A percentile compares a stretch with the other conserved stretches of the same genome.
These are phyloP conservation scores for Diaporthe sp. DNA, from an alignment of 2,329 filamentous ascomycete species.

Conservation along the genomic window DNA sequence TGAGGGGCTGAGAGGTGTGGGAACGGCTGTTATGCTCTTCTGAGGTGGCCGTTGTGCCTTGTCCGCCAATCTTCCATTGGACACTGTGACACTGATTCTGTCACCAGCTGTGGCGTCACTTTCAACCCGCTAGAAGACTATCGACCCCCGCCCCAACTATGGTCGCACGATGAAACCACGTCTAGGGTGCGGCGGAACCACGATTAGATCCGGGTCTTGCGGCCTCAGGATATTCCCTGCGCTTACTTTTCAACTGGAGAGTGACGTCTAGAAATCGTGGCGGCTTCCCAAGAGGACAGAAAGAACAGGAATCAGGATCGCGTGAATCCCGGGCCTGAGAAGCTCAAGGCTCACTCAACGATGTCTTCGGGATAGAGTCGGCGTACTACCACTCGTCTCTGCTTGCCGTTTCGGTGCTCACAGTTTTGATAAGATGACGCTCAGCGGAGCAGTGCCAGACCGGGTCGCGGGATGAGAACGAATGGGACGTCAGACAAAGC, in stretches of 20 bases:
- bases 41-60: neutral
- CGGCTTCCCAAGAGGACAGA: too few species aligned
- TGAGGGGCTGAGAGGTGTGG: slow-evolving; percentile 52
- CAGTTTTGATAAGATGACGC: neutral
- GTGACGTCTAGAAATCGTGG: neutral
- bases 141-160: neutral
- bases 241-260: neutral
- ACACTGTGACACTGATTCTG: neutral
- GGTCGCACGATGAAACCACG: neutral
- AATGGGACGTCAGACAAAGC: neutral
- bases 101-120: neutral
- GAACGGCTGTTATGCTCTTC: slow-evolving; percentile 58
- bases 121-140: neutral
- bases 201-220: neutral
- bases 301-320: too few species aligned
- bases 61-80: neutral
- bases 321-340: too few species aligned
- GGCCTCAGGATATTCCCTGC: neutral
- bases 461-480: neutral
- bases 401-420: neutral
- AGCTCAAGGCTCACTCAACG: neutral
- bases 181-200: neutral
- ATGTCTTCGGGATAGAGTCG: too few species aligned
- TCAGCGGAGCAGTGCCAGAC: neutral
- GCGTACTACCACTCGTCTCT: neutral